Conservation (phyloP, 345 rosid genomes). For the Anacardium occidentale region DNA sequence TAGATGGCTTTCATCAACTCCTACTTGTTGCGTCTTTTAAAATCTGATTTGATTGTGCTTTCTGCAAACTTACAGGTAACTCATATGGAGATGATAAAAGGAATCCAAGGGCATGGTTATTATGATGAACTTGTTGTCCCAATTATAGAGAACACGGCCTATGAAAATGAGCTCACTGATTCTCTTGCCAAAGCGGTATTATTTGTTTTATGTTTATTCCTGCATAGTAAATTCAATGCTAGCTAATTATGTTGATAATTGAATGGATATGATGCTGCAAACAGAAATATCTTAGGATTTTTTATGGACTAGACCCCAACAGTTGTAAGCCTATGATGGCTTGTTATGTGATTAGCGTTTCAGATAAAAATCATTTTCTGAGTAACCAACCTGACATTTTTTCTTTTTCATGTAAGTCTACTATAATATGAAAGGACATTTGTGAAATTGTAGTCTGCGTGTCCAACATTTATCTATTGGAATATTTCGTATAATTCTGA, state of each 20-base stretch:
- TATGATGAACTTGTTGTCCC: constrained; percentile 51
- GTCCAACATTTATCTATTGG: background rate
- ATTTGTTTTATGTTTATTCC: constrained; percentile 13
- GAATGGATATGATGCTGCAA: constrained; percentile 2
- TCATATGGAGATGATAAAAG: constrained; percentile 56
- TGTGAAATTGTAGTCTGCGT: background rate
- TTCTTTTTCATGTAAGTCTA: background rate
- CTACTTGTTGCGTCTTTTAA: background rate
- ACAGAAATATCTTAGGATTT: background rate
- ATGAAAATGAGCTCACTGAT: constrained; percentile 36
- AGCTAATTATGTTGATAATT: background rate
- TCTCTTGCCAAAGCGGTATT: constrained; percentile 43
- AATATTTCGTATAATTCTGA: background rate
- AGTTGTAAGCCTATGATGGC: background rate
- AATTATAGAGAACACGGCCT: constrained; percentile 48
- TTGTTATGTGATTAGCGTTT: constrained; percentile 2
- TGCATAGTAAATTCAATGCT: background rate
- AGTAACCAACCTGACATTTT: background rate
- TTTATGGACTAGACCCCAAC: background rate
- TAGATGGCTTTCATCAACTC: background rate
- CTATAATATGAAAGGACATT: background rate
- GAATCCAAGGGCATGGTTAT: constrained; percentile 46
- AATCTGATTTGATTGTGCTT: background rate
- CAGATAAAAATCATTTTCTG: background rate
- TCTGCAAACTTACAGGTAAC: constrained; percentile 24